Base-by-base conservation (phyloP, 306 rosid genomes). In the Fragaria nilgerrensis region DNA sequence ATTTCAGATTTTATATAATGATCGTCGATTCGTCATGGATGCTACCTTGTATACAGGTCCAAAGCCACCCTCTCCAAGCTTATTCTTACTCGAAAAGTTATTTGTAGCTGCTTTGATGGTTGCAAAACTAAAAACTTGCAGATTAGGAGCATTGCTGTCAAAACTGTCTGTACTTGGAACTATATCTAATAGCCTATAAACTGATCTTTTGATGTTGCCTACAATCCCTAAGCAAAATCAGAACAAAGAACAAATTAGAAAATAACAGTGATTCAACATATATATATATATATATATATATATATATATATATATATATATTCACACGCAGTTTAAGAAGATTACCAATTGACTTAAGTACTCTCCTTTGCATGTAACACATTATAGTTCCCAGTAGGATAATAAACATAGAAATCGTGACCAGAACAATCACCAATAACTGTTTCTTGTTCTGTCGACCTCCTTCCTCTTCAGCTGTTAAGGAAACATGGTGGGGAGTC, bases 101-200 rank as follows among this genome's bases (percentile, higher is more conserved):
- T n/a, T n/a, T n/a, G n/a, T n/a, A n/a, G n/a, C n/a, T n/a, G n/a
- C n/a, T n/a, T n/a, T n/a, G n/a, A n/a, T n/a, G n/a, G n/a, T 25
- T 73, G 85, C 65, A 74, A 80, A 86, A 49, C 77, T 70, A 16
- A 86, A 82, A 19, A 65, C 87, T 80, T 50, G 76, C 68, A 82
- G 55, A 66, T 84, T 81, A 66, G 87, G 75, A 75, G 53, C 61
- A 44, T 77, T 78, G 29, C 49, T 77, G 5, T 70, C 39, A 9
- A 82, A 45, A 64, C 75, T 56, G 50, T 62, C 78, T 34, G 62
- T 3, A 44, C 74, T 52, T 29, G 43, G 71, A 64, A 17, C 45
- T 50, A 16, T 41, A 7, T 23, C 50, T 49, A 20, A 25, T 4
- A 50, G 29, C 55, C 55, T 79, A 25, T 64, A 72, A 29, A 72